Percentiles rank a stretch among this genome's conserved stretches.
These are phyloP conservation scores for Mucor mucedo DNA, from an alignment of 371 early-diverging fungal species.

Conservation along the genomic window DNA sequence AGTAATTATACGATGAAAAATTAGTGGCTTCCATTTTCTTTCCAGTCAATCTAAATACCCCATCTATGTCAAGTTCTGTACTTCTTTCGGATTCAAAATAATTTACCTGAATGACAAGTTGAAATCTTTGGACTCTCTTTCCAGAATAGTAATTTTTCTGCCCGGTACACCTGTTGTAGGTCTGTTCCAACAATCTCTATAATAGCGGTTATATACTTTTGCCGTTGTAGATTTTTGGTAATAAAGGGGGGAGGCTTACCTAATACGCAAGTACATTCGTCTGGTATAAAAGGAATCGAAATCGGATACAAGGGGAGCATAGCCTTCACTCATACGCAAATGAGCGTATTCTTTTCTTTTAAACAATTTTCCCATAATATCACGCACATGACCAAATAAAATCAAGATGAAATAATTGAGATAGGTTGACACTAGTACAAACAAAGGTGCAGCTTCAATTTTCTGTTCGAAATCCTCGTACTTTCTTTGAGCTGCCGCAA, in stretches of 20 bases:
- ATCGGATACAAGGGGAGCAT: constrained; percentile 91
- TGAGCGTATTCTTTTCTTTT: constrained; percentile 73
- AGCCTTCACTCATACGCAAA: constrained; percentile 76
- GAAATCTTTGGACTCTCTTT: constrained; percentile 35
- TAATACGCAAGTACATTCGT: constrained; percentile 92
- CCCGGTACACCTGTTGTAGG: constrained; percentile 36
- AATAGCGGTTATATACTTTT: constrained; percentile 48
- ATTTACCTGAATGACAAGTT: constrained; percentile 28
- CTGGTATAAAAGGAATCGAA: constrained; percentile 98
- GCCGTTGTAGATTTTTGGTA: constrained; percentile 20
- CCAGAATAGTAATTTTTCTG: constrained; percentile 31
- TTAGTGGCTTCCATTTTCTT: constrained; percentile 83
- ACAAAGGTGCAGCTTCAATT: constrained; percentile 67
- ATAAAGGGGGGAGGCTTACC: constrained; percentile 31
- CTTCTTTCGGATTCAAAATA: not conserved
- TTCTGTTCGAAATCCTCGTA: constrained; percentile 51
- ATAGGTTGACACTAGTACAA: constrained; percentile 92
- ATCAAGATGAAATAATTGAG: constrained; percentile 94
- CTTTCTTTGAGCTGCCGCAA: constrained; percentile 47
- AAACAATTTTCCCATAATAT: constrained; percentile 84
- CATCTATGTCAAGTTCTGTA: constrained; percentile 24
- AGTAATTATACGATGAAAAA: constrained; percentile 99
- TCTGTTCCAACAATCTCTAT: constrained; percentile 72
- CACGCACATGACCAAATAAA: constrained; percentile 91
- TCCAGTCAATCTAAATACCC: constrained; percentile 72